Conservation (phyloP, 495 filamentous ascomycete species). For the Penicillium odoratum region DNA sequence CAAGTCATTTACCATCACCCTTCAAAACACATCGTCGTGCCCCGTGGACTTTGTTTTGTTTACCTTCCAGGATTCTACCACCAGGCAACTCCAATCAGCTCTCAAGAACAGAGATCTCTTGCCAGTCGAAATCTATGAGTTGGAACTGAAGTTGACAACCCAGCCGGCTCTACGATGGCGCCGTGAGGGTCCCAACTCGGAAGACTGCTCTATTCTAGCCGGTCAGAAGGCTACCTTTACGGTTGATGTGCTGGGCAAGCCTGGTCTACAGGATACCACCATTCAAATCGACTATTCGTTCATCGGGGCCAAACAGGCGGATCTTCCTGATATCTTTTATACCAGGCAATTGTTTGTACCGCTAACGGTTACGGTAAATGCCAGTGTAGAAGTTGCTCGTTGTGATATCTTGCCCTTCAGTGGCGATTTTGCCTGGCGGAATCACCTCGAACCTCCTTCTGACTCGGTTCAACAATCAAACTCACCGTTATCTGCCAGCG, state of each 20-base stretch:
- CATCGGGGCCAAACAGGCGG: constrained; percentile 61
- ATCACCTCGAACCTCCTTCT: constrained; percentile 26
- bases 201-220: constrained; percentile 60
- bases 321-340: constrained; percentile 73
- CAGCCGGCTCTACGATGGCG: constrained; percentile 71
- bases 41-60: constrained; percentile 82
- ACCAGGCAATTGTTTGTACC: constrained; percentile 82
- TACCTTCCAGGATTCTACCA: constrained; percentile 87
- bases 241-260: constrained; percentile 81
- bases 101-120: constrained; percentile 73
- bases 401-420: constrained; percentile 76
- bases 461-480: constrained; percentile 12
- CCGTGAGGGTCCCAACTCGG: constrained; percentile 48
- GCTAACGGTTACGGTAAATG: constrained; percentile 86
- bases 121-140: constrained; percentile 77
- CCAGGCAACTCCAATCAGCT: constrained; percentile 70
- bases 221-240: constrained; percentile 72
- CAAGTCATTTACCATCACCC: constrained; percentile 71
- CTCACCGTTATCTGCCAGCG: constrained; percentile 20
- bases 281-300: constrained; percentile 83
- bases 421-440: constrained; percentile 55
- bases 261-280: constrained; percentile 75
- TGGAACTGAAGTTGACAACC: constrained; percentile 72
- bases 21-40: constrained; percentile 75
- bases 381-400: constrained; percentile 75